Evolutionary conservation across 2,329 filamentous ascomycete genomes (phyloP).

Genomic region (Passalora sequoiae): DNA sequence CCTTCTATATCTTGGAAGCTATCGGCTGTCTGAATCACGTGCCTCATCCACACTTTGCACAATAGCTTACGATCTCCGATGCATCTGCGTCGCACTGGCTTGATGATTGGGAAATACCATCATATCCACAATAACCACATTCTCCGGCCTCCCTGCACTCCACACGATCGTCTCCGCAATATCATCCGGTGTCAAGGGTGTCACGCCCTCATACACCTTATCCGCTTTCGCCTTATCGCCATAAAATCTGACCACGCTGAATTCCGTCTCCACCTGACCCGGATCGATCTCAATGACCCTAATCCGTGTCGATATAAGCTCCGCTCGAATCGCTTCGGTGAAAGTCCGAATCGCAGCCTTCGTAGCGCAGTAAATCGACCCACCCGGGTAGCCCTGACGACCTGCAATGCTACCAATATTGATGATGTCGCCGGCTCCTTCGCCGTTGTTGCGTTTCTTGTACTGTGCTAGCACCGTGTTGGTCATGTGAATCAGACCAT

Average conservation of each 20-base stretch:
- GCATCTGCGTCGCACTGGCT: slow-evolving; percentile 46
- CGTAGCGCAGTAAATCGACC: slow-evolving; percentile 87
- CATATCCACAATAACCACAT: slow-evolving; percentile 84
- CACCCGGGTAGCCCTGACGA: slow-evolving; percentile 76
- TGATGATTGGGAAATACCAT: slow-evolving; percentile 86
- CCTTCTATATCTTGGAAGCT: too few species aligned
- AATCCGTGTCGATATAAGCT: slow-evolving; percentile 74
- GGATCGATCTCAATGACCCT: slow-evolving; percentile 85
- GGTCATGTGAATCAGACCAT: slow-evolving; percentile 92
- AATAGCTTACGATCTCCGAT: slow-evolving; percentile 4
- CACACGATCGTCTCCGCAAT: slow-evolving; percentile 91
- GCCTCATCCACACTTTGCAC: too few species aligned
- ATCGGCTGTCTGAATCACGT: too few species aligned
- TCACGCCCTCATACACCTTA: slow-evolving; percentile 78
- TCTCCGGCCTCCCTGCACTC: slow-evolving; percentile 74
- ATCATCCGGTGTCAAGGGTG: slow-evolving; percentile 82
- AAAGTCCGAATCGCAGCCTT: slow-evolving; percentile 85
- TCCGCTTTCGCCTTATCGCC: slow-evolving; percentile 87
- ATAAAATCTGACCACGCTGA: slow-evolving; percentile 80
- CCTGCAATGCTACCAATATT: slow-evolving; percentile 93
- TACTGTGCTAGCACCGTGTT: slow-evolving; percentile 83
- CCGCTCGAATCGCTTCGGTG: slow-evolving; percentile 74
- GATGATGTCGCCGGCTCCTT: slow-evolving; percentile 87
- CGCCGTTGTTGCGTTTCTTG: slow-evolving; percentile 51
- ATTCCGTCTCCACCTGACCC: slow-evolving; percentile 91